Percentiles rank a stretch among this genome's conserved stretches.
Conservation (phyloP, 2,329 filamentous ascomycete genomes). For the Ilyonectria sp. region DNA sequence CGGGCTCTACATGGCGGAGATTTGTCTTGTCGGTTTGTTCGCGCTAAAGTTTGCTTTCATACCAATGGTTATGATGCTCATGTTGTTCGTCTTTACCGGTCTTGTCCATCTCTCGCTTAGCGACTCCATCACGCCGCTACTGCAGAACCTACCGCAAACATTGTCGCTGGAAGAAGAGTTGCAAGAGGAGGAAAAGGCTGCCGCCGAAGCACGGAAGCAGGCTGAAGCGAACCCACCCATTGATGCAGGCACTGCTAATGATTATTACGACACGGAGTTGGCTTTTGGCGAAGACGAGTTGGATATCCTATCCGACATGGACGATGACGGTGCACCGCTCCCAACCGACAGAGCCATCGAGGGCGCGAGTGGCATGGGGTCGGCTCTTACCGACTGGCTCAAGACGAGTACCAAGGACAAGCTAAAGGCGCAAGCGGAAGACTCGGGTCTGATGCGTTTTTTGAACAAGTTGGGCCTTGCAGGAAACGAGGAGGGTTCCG, state of each 20-base stretch:
- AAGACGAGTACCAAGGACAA: constrained; percentile 57
- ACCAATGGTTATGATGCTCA: constrained; percentile 82
- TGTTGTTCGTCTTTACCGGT: constrained; percentile 81
- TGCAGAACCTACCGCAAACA: constrained; percentile 86
- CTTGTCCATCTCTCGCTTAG: constrained; percentile 84
- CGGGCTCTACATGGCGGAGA: constrained; percentile 85
- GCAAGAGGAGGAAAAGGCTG: constrained; percentile 62
- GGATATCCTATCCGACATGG: constrained; percentile 48
- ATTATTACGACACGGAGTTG: constrained; percentile 55
- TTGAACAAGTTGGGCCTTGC: constrained; percentile 49
- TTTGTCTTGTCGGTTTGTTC: constrained; percentile 90
- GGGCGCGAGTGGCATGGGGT: constrained; percentile 54
- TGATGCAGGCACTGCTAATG: constrained; percentile 46
- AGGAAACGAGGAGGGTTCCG: constrained; percentile 44
- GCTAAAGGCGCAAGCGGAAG: constrained; percentile 42
- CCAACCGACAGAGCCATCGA: constrained; percentile 55
- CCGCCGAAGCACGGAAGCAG: constrained; percentile 52
- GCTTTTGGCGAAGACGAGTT: constrained; percentile 54
- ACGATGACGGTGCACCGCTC: constrained; percentile 41
- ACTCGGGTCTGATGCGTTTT: constrained; percentile 48
- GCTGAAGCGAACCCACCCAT: constrained; percentile 45
- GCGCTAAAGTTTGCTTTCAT: constrained; percentile 77
- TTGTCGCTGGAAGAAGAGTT: constrained; percentile 69
- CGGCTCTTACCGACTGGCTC: constrained; percentile 52
- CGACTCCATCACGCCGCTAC: constrained; percentile 80